Conservation (phyloP, 257 asterid species). For the Solanum habrochaites region DNA sequence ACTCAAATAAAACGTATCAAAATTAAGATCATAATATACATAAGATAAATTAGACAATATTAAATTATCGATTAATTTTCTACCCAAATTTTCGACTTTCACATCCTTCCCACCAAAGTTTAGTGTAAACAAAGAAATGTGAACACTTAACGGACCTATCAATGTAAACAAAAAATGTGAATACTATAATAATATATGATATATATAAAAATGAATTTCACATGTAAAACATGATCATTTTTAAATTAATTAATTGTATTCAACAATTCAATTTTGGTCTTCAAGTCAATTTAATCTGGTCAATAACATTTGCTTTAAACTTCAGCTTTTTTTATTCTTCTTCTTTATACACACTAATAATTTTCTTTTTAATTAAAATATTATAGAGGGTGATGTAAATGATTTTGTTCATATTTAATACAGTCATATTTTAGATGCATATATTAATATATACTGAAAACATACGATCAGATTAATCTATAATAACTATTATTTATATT, state of each 20-base stretch:
- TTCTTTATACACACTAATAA: neutral
- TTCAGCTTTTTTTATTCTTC: neutral
- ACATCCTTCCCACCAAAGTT: neutral
- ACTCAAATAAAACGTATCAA: neutral
- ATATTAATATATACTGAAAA: neutral
- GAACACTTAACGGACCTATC: neutral
- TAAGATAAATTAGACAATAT: neutral
- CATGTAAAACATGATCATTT: neutral
- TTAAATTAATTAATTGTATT: neutral
- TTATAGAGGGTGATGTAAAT: neutral
- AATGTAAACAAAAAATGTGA: neutral
- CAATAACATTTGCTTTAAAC: neutral
- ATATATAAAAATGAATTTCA: neutral
- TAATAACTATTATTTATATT: neutral
- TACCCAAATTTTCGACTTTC: neutral
- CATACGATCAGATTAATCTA: neutral
- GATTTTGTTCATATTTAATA: neutral
- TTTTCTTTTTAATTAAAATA: neutral
- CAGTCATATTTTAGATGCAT: neutral
- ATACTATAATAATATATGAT: neutral
- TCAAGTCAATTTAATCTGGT: neutral
- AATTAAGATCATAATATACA: neutral
- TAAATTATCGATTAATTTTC: neutral
- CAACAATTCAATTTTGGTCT: neutral
- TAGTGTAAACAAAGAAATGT: neutral